Conservation (phyloP, 345 rosid genomes). For the Sisymbrium altissimum region DNA sequence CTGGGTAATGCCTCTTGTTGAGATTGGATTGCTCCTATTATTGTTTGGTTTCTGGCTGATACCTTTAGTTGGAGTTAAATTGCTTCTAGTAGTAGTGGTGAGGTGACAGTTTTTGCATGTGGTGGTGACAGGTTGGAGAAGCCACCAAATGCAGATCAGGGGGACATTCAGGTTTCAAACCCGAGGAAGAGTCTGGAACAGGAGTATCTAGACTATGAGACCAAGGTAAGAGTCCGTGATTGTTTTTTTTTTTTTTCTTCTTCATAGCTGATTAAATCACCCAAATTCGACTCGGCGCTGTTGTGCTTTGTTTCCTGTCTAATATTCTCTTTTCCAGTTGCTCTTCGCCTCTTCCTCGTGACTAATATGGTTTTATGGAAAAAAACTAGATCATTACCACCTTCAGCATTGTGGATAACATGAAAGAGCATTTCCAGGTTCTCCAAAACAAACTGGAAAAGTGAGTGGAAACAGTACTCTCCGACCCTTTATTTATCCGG, state of each 20-base stretch:
- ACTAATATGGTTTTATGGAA: conserved; percentile 7
- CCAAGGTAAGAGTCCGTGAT: conserved; percentile 50
- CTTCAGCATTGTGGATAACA: conserved; percentile 87
- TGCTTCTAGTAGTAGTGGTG: conserved; percentile 25
- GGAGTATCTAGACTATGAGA: conserved; percentile 86
- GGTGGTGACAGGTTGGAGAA: conserved; percentile 52
- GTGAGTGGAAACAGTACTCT: conserved; percentile 36
- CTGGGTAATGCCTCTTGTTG: conserved; percentile 45
- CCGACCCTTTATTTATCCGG: background rate
- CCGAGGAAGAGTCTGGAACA: conserved; percentile 86
- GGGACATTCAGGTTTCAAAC: conserved; percentile 48
- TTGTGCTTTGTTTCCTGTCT: background rate
- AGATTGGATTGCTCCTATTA: conserved; percentile 1
- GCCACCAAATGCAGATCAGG: conserved; percentile 41
- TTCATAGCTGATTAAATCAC: background rate
- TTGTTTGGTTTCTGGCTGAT: background rate
- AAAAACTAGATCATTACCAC: conserved; percentile 72
- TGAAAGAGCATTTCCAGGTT: conserved; percentile 77
- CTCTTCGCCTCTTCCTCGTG: conserved; percentile 2
- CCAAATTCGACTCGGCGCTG: background rate
- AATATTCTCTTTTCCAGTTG: background rate
- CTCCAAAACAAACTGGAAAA: conserved; percentile 48
- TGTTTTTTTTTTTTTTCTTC: background rate
- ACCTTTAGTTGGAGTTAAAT: conserved; percentile 6
- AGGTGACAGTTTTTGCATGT: conserved; percentile 23